Evolutionary conservation across 148 eudicot genomes (phyloP).

Genomic region (Heliosperma pusillum): DNA sequence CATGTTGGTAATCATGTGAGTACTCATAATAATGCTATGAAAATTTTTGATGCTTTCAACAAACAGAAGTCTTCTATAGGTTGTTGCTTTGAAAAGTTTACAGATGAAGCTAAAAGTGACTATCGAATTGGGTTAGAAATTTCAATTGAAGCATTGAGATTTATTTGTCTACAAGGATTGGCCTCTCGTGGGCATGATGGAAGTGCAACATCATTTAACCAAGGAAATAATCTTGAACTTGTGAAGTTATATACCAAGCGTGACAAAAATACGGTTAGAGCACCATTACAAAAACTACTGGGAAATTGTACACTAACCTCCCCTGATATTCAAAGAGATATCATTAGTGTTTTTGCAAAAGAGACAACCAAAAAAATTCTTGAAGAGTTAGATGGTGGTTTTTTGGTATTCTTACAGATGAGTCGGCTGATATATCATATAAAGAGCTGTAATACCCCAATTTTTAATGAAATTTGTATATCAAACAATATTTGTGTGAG

Average conservation of each 20-base stretch:
- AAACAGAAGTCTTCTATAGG: background rate
- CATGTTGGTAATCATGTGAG: background rate
- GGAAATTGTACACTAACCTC: background rate
- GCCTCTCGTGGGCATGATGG: background rate
- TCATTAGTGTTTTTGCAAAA: background rate
- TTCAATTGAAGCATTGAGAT: background rate
- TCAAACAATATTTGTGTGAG: too few species aligned
- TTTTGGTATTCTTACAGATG: constrained; percentile 9
- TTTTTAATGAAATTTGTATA: too few species aligned
- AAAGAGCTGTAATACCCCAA: too few species aligned
- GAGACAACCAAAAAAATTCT: background rate
- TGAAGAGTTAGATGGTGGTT: background rate
- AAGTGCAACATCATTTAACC: background rate
- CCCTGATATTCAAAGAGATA: background rate
- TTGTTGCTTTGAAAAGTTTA: background rate
- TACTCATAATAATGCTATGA: background rate
- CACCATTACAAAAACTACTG: background rate
- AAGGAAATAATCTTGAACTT: constrained; percentile 2
- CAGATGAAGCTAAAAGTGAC: too few species aligned
- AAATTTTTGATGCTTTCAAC: background rate
- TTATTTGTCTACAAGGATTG: constrained; percentile 1
- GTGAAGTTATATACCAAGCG: background rate
- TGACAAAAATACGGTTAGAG: background rate
- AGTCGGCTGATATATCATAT: background rate
- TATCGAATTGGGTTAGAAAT: too few species aligned